phyloP scores from a whole-genome alignment of 1,284 basidiomycete species.

The Boletus sp. region DNA sequence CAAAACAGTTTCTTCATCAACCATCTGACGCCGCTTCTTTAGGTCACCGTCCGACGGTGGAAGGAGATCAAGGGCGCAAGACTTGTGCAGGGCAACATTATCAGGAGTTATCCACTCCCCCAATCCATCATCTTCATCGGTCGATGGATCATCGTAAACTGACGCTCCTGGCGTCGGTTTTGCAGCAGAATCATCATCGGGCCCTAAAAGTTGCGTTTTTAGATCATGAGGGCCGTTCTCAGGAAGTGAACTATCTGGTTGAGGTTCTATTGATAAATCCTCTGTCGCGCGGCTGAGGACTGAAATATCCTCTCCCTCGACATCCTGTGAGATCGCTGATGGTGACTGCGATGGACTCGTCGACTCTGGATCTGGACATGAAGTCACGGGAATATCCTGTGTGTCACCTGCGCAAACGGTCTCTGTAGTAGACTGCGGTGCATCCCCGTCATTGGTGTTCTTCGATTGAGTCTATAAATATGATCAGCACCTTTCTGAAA shows the following conservation, averaged over 20 bases:
- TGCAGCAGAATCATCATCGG: conserved; percentile 6
- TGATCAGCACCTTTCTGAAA: neutral
- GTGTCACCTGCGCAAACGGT: conserved; percentile 46
- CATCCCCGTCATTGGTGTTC: conserved; percentile 1
- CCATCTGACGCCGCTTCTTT: conserved; percentile 39
- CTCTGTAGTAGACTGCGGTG: conserved; percentile 22
- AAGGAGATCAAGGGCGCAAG: conserved; percentile 78
- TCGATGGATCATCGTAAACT: conserved; percentile 66
- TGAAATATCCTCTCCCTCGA: neutral
- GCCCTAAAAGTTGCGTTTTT: conserved; percentile 5
- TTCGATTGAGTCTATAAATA: conserved; percentile 10
- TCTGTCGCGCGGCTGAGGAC: conserved; percentile 14
- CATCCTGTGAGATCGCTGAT: neutral
- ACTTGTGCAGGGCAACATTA: conserved; percentile 87
- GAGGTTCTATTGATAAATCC: conserved; percentile 14
- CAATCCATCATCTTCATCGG: conserved; percentile 74
- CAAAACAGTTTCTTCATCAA: conserved; percentile 45
- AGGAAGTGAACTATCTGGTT: neutral
- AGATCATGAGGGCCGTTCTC: neutral
- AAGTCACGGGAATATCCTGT: neutral
- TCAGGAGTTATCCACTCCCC: conserved; percentile 97
- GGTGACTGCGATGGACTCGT: conserved; percentile 3
- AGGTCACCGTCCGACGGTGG: conserved; percentile 43
- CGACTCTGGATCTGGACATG: conserved; percentile 2
- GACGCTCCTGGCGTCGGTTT: conserved; percentile 24